Base-by-base conservation (phyloP, 2,329 filamentous ascomycete genomes). In the Ilyonectria mors-panacis region DNA sequence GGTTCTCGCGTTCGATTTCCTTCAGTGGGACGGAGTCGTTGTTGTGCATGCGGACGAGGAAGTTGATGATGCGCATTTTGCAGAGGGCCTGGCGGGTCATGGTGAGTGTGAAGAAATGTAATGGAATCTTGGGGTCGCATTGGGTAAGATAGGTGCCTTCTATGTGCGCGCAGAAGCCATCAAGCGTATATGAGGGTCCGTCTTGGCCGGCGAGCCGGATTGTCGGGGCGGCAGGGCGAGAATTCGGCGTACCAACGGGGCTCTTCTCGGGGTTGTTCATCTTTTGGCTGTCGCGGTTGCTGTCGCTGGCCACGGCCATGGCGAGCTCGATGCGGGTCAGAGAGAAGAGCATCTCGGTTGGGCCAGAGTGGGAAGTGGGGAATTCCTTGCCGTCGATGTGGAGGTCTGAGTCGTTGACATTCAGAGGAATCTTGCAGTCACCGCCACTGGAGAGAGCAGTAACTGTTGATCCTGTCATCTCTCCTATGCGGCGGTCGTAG, bases 401-500 rank as follows among this genome's bases (percentile, higher is more conserved):
- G 5, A 91, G 79, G 71, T 91, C 88, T 12, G 86, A 84, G 72
- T 91, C 89, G 76, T 90, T 90, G 72, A 90, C 85, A 70, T 91
- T 91, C 57, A 89, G 82, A 2, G 88, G 89, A 35, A 88, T 78
- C 67, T 83, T 86, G 78, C 87, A 88, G 74, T 89, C 87, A 10
- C 84, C 83, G 10, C 82, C 82, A 39, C 81, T 86, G 1, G 86
- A 87, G 28, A 89, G 81, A 0, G 86, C 87, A 5, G 87, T 89
- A 60, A 89, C 85, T 37, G 85, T 83, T 19, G 86, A 88, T 55
- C 88, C 87, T 4, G 88, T 86, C 78, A 93, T 87, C 76, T 94
- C 92, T 63, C 89, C 86, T 42, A 93, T 87, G 23, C 92, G 89
- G 66, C 87, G 85, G 77, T 94, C 92, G 70, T 93, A 91, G 28